Evolutionary conservation across 2,329 filamentous ascomycete species (phyloP).

Genomic region (Colletotrichum sp.): DNA sequence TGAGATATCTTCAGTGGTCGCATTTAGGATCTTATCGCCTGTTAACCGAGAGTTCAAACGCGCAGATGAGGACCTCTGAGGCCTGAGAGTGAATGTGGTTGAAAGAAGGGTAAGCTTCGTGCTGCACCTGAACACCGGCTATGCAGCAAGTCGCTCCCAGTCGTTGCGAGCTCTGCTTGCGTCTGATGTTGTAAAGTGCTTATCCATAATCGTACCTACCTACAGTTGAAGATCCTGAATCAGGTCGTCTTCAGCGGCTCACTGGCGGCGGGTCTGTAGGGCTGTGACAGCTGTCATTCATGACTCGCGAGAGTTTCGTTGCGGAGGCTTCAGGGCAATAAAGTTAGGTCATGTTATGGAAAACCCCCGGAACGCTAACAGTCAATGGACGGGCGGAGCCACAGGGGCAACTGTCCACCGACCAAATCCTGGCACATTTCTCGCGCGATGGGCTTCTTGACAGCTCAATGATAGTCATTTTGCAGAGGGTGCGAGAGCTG

Average conservation of each 20-base stretch:
- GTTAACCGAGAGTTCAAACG: not conserved
- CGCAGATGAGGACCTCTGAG: not conserved
- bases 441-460: not conserved
- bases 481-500: not conserved
- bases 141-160: not conserved
- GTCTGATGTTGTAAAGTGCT: not conserved
- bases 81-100: not conserved
- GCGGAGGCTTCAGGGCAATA: not conserved
- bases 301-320: not conserved
- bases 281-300: not conserved
- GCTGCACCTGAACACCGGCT: not conserved
- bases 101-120: not conserved
- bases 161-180: not conserved
- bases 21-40: not conserved
- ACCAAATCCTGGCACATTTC: not conserved
- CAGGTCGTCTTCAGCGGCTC: not conserved
- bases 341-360: not conserved
- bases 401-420: not conserved
- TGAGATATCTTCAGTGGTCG: not conserved
- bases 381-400: not conserved
- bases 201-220: not conserved
- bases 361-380: not conserved
- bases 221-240: not conserved
- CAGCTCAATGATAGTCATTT: not conserved
- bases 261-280: not conserved